These are phyloP conservation scores for Aspergillus ochraceoroseus DNA, from an alignment of 2,329 filamentous ascomycete genomes.

Conservation along the genomic window DNA sequence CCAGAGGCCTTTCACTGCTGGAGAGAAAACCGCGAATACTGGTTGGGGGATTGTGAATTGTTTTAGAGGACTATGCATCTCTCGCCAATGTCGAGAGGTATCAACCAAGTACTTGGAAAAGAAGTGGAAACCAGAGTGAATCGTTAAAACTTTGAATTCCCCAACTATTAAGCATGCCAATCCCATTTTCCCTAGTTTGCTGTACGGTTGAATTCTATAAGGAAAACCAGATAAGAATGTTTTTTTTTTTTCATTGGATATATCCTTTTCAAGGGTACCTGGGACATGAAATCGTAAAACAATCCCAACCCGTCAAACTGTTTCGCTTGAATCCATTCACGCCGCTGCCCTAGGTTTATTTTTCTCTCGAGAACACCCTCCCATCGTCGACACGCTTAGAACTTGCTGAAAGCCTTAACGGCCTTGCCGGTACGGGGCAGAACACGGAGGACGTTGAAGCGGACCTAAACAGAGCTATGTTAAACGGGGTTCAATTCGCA, in stretches of 20 bases:
- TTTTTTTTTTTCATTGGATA: slow-evolving; percentile 41
- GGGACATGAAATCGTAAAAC: slow-evolving; percentile 41
- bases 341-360: slow-evolving; percentile 35
- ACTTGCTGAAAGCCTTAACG: slow-evolving; percentile 98
- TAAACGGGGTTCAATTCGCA: slow-evolving; percentile 13
- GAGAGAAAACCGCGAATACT: no score
- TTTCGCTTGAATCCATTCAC: slow-evolving; percentile 38
- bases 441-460: slow-evolving; percentile 99
- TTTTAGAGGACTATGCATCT: no score
- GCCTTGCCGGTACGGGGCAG: slow-evolving; percentile 94
- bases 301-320: slow-evolving; percentile 37
- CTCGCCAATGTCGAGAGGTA: no score
- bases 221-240: slow-evolving; percentile 34
- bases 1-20: no score
- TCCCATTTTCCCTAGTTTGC: slow-evolving; percentile 15
- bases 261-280: slow-evolving; percentile 40
- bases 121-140: not conserved
- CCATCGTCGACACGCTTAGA: slow-evolving; percentile 59
- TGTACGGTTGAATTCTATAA: slow-evolving; percentile 25
- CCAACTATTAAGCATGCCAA: slow-evolving; percentile 5
- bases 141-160: slow-evolving; percentile 5
- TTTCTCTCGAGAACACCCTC: slow-evolving; percentile 31
- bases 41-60: no score
- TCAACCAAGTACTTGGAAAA: no score
- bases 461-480: slow-evolving; percentile 58